Percentiles rank a stretch among this genome's conserved stretches.
phyloP scores from a whole-genome alignment of 805 yeast genomes.

The Kodamaea hsintzibuensis region DNA sequence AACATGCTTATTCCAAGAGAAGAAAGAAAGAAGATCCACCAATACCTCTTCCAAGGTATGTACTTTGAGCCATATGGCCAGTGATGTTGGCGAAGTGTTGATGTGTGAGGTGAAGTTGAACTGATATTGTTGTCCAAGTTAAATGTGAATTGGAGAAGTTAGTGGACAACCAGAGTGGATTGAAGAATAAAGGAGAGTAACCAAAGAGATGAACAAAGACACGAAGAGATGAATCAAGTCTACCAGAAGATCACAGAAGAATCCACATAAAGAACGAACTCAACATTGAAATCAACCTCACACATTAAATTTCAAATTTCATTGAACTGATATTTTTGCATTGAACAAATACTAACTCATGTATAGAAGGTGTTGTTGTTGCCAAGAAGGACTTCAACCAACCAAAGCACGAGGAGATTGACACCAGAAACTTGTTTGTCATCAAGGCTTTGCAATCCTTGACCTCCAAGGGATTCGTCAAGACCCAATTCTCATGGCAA shows the following conservation, averaged over 20 bases:
- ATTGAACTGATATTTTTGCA: too few relatives aligned
- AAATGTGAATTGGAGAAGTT: too few relatives aligned
- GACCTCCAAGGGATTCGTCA: slow-evolving; percentile 98
- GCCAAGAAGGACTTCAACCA: slow-evolving; percentile 99
- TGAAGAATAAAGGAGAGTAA: too few relatives aligned
- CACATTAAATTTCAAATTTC: too few relatives aligned
- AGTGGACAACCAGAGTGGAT: too few relatives aligned
- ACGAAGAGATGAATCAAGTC: too few relatives aligned
- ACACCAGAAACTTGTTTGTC: slow-evolving; percentile 94
- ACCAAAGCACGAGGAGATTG: slow-evolving; percentile 97
- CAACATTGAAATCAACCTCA: too few relatives aligned
- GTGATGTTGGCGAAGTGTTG: too few relatives aligned
- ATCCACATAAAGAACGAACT: too few relatives aligned
- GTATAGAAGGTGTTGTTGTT: slow-evolving; percentile 96
- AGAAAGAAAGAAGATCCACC: slow-evolving; percentile 99
- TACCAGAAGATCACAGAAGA: too few relatives aligned
- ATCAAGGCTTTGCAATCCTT: slow-evolving; percentile 99
- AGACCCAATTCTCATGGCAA: slow-evolving; percentile 99
- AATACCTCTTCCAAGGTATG: slow-evolving; percentile 97
- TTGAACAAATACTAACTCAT: slow-evolving; percentile 36
- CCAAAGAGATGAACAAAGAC: too few relatives aligned
- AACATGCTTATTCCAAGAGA: slow-evolving; percentile 98
- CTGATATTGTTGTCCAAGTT: not conserved
- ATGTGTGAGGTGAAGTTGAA: slow-evolving; percentile 1
- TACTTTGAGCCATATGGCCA: too few relatives aligned